Evolutionary conservation across 768 basidiomycete species (phyloP).

Genomic region (Pholiota molesta): DNA sequence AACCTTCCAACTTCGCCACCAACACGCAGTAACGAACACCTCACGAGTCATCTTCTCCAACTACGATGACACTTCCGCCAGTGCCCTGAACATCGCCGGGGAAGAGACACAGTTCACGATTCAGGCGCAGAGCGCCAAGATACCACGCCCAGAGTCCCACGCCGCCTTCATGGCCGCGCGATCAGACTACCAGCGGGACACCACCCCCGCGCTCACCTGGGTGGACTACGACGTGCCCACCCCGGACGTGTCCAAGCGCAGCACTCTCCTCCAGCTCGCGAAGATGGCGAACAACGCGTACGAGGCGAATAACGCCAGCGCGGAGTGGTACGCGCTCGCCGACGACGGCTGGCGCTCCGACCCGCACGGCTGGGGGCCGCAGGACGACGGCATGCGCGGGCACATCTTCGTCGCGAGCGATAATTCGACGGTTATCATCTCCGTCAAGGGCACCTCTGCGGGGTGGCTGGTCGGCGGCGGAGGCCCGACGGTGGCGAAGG

Average conservation of each 20-base stretch:
- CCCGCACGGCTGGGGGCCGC: slow-evolving; percentile 90
- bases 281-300: slow-evolving; percentile 94
- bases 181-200: slow-evolving; percentile 34
- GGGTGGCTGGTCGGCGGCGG: slow-evolving; percentile 67
- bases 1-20: slow-evolving; percentile 67
- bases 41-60: slow-evolving; percentile 66
- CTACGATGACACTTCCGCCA: slow-evolving; percentile 29
- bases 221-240: slow-evolving; percentile 60
- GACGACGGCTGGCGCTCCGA: slow-evolving; percentile 50
- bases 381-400: slow-evolving; percentile 89
- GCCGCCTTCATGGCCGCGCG: slow-evolving; percentile 41
- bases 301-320: slow-evolving; percentile 41
- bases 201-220: slow-evolving; percentile 56
- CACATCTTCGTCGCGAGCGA: slow-evolving; percentile 87
- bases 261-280: slow-evolving; percentile 75
- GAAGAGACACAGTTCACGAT: slow-evolving; percentile 42
- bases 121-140: slow-evolving; percentile 37
- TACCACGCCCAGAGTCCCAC: slow-evolving; percentile 51
- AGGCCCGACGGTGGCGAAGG: slow-evolving; percentile 83
- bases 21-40: slow-evolving; percentile 56
- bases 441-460: slow-evolving; percentile 93
- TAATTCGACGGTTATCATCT: slow-evolving; percentile 84
- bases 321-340: slow-evolving; percentile 72
- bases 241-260: slow-evolving; percentile 74
- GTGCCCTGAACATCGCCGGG: slow-evolving; percentile 5